phyloP scores from a whole-genome alignment of 768 basidiomycete genomes.

The Rhizopogon roseolus region DNA sequence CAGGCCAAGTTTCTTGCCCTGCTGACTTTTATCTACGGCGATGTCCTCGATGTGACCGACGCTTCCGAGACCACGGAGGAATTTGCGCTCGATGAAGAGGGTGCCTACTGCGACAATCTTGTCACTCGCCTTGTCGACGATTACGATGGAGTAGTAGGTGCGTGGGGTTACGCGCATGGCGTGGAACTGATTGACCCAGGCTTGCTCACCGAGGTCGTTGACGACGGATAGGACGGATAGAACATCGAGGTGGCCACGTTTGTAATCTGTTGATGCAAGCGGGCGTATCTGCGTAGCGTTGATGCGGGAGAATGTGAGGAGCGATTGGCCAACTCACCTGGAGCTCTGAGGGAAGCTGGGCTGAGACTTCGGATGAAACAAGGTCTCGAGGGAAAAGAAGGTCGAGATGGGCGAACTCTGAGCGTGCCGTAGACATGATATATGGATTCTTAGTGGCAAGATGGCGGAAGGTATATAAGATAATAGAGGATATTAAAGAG shows the following conservation, averaged over 20 bases:
- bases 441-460: neutral
- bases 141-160: conserved; percentile 84
- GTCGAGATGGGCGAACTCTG: conserved; percentile 60
- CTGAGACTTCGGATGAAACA: conserved; percentile 61
- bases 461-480: neutral
- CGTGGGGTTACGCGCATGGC: conserved; percentile 45
- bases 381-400: conserved; percentile 71
- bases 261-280: conserved; percentile 78
- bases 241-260: conserved; percentile 77
- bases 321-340: conserved; percentile 46
- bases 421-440: conserved; percentile 29
- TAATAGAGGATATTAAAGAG: conserved; percentile 1
- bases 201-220: conserved; percentile 57
- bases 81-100: conserved; percentile 91
- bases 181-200: conserved; percentile 70
- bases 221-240: conserved; percentile 69
- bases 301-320: neutral
- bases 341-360: conserved; percentile 56
- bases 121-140: conserved; percentile 71
- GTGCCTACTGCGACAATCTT: conserved; percentile 79
- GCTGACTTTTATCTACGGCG: conserved; percentile 81
- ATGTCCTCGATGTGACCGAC: conserved; percentile 99
- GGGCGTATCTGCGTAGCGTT: conserved; percentile 72
- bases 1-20: conserved; percentile 90
- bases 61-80: conserved; percentile 76